Evolutionary conservation across 352 stramenopile genomes (phyloP).

Genomic region (Phytophthora cajani): DNA sequence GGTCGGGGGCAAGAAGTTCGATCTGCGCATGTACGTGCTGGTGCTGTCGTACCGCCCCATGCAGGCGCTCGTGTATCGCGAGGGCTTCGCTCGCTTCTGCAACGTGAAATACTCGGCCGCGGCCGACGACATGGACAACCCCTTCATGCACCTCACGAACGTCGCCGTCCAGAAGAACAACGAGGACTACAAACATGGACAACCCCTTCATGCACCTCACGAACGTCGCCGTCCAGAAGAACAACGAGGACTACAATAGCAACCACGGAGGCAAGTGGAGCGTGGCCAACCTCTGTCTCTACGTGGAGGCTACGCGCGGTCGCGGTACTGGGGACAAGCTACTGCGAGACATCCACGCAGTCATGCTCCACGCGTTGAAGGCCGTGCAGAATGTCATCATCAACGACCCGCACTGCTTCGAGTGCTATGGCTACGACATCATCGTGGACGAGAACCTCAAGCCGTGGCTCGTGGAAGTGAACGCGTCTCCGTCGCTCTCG

Average conservation of each 20-base stretch:
- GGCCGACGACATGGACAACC: conserved; percentile 90
- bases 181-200: conserved; percentile 94
- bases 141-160: conserved; percentile 91
- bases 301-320: conserved; percentile 77
- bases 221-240: conserved; percentile 91
- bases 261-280: conserved; percentile 93
- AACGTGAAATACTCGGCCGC: conserved; percentile 90
- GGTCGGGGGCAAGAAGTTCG: conserved; percentile 94
- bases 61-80: conserved; percentile 78
- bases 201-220: conserved; percentile 92
- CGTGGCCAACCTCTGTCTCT: conserved; percentile 86
- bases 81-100: conserved; percentile 94
- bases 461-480: conserved; percentile 93
- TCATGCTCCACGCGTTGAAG: conserved; percentile 88
- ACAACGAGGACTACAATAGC: conserved; percentile 92
- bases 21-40: conserved; percentile 93
- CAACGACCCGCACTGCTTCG: conserved; percentile 94
- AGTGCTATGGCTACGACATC: conserved; percentile 96
- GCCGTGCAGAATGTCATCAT: conserved; percentile 94
- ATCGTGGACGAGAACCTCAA: conserved; percentile 93
- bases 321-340: conserved; percentile 64
- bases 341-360: conserved; percentile 65
- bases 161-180: conserved; percentile 92
- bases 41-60: conserved; percentile 90
- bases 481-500: conserved; percentile 75